These are phyloP conservation scores for Aureobasidium sp. DNA, from an alignment of 2,329 filamentous ascomycete genomes.

Conservation along the genomic window DNA sequence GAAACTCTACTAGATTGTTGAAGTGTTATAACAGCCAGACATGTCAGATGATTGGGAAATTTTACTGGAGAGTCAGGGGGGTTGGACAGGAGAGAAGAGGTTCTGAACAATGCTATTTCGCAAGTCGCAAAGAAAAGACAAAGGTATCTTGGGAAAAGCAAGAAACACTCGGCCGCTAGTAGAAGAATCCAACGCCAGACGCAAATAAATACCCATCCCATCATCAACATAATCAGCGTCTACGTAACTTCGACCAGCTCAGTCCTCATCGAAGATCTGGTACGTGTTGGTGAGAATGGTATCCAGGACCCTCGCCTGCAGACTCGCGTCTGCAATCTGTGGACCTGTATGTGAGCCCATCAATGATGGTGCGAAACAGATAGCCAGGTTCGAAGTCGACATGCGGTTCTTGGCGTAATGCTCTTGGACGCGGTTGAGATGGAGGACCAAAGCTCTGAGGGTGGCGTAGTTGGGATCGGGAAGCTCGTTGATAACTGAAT, in stretches of 20 bases:
- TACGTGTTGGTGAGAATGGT: constrained; percentile 90
- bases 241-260: constrained; percentile 11
- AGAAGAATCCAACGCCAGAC: not conserved
- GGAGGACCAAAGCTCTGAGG: constrained; percentile 73
- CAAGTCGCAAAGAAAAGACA: not conserved
- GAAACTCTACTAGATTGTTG: too few relatives aligned
- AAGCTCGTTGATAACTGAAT: constrained; percentile 87
- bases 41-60: too few relatives aligned
- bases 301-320: constrained; percentile 84
- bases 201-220: not conserved
- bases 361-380: constrained; percentile 89
- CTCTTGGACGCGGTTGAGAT: constrained; percentile 79
- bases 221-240: not conserved
- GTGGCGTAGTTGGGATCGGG: constrained; percentile 97
- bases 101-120: too few relatives aligned
- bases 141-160: not conserved
- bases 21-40: too few relatives aligned
- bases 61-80: too few relatives aligned
- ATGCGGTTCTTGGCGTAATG: constrained; percentile 77
- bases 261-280: constrained; percentile 96
- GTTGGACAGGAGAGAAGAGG: too few relatives aligned
- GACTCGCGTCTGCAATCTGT: constrained; percentile 78
- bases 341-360: constrained; percentile 68
- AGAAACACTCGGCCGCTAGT: not conserved
- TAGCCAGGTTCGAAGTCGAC: constrained; percentile 85